Conservation (phyloP, 148 eudicot genomes). For the Cornus suecica region DNA sequence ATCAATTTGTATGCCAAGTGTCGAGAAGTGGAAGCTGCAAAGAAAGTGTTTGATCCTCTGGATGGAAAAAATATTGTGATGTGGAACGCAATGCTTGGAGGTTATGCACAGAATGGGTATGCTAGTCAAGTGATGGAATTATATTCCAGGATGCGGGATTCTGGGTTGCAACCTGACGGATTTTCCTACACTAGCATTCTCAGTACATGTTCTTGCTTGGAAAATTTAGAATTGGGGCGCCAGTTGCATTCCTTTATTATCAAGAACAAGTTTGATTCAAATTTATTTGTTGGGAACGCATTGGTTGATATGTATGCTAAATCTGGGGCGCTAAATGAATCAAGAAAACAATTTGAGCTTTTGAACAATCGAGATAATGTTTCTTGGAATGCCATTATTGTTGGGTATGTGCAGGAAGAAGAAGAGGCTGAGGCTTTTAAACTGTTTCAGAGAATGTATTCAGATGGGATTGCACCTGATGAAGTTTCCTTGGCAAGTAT, state of each 20-base stretch:
- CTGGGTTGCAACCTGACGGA: constrained; percentile 63
- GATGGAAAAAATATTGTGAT: constrained; percentile 67
- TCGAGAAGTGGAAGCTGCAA: constrained; percentile 52
- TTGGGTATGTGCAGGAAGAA: constrained; percentile 74
- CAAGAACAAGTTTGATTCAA: constrained; percentile 53
- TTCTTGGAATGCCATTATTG: constrained; percentile 96
- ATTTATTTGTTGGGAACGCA: constrained; percentile 77
- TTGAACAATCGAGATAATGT: constrained; percentile 60
- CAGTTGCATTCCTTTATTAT: constrained; percentile 72
- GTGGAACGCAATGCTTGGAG: constrained; percentile 91
- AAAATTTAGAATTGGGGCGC: constrained; percentile 46
- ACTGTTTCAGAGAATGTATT: constrained; percentile 65
- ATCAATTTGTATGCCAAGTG: constrained; percentile 88
- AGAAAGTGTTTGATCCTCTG: constrained; percentile 48
- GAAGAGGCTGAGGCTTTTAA: constrained; percentile 67
- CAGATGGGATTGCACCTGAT: constrained; percentile 57
- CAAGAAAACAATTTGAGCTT: constrained; percentile 56
- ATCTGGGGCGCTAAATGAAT: constrained; percentile 55
- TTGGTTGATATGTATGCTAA: constrained; percentile 94
- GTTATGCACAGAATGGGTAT: constrained; percentile 73
- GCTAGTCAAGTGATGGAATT: constrained; percentile 57
- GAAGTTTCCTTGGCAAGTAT: constrained; percentile 86
- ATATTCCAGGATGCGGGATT: constrained; percentile 48
- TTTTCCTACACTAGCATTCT: constrained; percentile 85
- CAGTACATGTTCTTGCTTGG: constrained; percentile 79